Evolutionary conservation across 306 rosid species (phyloP), one percentile per base, ranked within the genome.

Genomic region (Cucumis sativus): DNA sequence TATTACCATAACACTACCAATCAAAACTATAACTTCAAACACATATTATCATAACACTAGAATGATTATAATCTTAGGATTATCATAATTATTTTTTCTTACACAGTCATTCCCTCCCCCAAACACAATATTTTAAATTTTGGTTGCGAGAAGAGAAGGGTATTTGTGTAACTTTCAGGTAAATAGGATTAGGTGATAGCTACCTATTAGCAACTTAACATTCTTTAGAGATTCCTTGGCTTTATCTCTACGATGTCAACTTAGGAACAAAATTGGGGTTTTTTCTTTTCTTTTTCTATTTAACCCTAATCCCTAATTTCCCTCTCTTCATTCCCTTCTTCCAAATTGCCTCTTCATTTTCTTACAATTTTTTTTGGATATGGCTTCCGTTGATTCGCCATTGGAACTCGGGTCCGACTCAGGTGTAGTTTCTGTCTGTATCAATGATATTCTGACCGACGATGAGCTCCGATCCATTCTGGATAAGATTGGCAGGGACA

Each of bases 381-480:
- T 89, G 94, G 80, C 86, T 78, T 80, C 82, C 41, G 79, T 17
- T 39, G 79, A 28, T 21, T 47, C 59, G 65, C 64, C 39, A 33
- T 82, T 83, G 75, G 88, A 16, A 39, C 23, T 7, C 59, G 57
- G 12, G 15, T 20, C 43, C 39, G 64, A 13, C 28, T 20, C 72
- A 59, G 30, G 21, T 8, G 25, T 7, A 18, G 35, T 78, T 14
- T 17, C 20, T 17, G 63, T 76, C 4, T 87, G 89, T 84, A 92
- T 95, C 69, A 92, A 95, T 84, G 91, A 90, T 13, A 35, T 77
- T 3, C 77, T 95, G 35, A 87, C 83, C 30, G 97, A 95, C 65
- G 99, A 95, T 79, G 99, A 95, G 81, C 91, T 95, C 3, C 96
- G 97, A 69, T 84, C 82, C 33, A 82, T 95, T 68, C 88, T 95